These are phyloP conservation scores for Ascoidea tarda DNA, from an alignment of 805 yeast genomes.

Conservation along the genomic window DNA sequence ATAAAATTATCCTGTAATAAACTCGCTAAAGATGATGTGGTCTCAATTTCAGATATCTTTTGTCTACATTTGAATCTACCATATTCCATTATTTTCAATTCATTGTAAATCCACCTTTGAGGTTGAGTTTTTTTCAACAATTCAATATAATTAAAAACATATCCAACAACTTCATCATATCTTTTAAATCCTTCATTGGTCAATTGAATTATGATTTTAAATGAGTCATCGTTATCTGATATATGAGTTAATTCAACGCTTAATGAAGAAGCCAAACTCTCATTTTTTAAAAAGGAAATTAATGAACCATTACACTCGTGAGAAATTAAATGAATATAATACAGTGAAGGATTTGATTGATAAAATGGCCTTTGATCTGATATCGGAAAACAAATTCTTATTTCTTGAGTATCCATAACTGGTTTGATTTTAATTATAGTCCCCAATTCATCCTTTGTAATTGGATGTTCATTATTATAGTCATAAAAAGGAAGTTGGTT, in stretches of 20 bases:
- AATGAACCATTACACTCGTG: conserved; percentile 89
- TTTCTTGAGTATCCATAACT: conserved; percentile 60
- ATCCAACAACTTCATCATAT: conserved; percentile 44
- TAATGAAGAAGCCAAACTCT: conserved; percentile 70
- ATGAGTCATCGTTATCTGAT: conserved; percentile 52
- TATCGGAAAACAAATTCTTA: conserved; percentile 55
- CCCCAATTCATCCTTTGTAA: conserved; percentile 32
- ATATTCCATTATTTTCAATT: conserved; percentile 50
- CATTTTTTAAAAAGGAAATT: conserved; percentile 45
- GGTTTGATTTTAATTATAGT: conserved; percentile 59
- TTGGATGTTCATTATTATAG: conserved; percentile 23
- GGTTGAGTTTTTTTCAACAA: conserved; percentile 27
- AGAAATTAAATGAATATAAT: conserved; percentile 73
- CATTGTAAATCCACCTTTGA: conserved; percentile 66
- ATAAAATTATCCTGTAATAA: conserved; percentile 30
- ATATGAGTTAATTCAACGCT: conserved; percentile 59
- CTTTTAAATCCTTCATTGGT: conserved; percentile 58
- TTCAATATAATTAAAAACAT: conserved; percentile 60
- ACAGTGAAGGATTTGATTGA: conserved; percentile 55
- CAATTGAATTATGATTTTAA: conserved; percentile 59
- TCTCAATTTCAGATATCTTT: conserved; percentile 47
- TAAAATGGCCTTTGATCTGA: conserved; percentile 67
- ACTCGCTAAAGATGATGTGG: conserved; percentile 55
- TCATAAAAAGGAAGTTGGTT: conserved; percentile 28
- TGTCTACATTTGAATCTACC: conserved; percentile 71